These are phyloP conservation scores for Colletotrichum horii DNA, from an alignment of 2,329 filamentous ascomycete genomes.

Conservation along the genomic window DNA sequence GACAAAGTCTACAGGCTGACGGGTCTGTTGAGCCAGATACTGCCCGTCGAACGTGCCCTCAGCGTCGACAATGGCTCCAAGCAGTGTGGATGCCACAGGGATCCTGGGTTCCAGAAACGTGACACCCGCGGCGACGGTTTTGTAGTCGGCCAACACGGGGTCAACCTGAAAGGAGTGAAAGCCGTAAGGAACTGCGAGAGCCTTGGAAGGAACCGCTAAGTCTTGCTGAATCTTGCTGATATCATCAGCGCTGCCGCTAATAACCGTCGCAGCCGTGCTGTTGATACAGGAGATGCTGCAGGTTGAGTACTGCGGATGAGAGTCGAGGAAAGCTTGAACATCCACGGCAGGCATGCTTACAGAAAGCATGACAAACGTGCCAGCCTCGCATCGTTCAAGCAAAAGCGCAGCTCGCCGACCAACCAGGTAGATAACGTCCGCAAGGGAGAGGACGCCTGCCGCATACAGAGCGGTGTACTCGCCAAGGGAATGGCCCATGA, in stretches of 20 bases:
- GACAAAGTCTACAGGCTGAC: background rate
- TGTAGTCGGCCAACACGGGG: constrained; percentile 52
- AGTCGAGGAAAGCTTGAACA: too few species aligned
- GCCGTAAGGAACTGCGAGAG: constrained; percentile 39
- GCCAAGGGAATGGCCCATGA: constrained; percentile 41
- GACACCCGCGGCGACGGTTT: constrained; percentile 33
- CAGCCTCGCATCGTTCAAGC: background rate
- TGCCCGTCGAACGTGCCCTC: background rate
- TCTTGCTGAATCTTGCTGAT: too few species aligned
- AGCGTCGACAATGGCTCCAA: background rate
- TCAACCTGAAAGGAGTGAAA: constrained; percentile 43
- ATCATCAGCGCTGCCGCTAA: constrained; percentile 46
- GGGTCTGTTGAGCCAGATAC: background rate
- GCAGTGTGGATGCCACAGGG: background rate
- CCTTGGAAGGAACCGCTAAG: constrained; percentile 31
- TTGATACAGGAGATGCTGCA: constrained; percentile 62
- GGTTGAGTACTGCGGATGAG: too few species aligned
- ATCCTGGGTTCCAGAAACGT: background rate
- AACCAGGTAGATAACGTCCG: constrained; percentile 61
- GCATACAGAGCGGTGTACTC: constrained; percentile 38
- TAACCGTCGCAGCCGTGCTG: constrained; percentile 64
- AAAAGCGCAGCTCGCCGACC: constrained; percentile 63
- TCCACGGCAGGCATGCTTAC: background rate
- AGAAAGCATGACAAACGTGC: background rate
- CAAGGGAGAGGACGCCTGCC: constrained; percentile 31